phyloP scores from a whole-genome alignment of 1,139 yeast species.

The Yamadazyma aaseri region DNA sequence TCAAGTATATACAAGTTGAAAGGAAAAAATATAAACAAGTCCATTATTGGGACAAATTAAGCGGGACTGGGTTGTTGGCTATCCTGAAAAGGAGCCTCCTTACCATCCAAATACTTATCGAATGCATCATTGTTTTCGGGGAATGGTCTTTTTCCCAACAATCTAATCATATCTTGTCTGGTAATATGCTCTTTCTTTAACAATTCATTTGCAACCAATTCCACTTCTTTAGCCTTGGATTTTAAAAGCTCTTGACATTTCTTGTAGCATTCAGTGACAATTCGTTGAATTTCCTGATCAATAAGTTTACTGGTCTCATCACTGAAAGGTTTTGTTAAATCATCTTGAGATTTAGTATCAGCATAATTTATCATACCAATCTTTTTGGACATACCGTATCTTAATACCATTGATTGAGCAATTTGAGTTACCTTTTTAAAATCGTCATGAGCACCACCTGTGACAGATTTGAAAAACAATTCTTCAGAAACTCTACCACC shows the following conservation, averaged over 20 bases:
- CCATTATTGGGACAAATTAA: too few species aligned
- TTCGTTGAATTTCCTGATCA: conserved; percentile 80
- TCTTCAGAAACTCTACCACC: conserved; percentile 98
- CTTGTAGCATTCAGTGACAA: conserved; percentile 74
- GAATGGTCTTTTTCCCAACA: conserved; percentile 88
- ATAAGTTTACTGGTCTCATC: conserved; percentile 79
- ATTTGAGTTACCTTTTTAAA: conserved; percentile 94
- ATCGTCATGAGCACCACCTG: conserved; percentile 95
- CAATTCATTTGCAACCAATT: conserved; percentile 81
- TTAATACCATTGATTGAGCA: conserved; percentile 91
- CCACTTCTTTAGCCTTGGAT: conserved; percentile 75
- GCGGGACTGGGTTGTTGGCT: too few species aligned
- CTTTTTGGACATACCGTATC: conserved; percentile 85
- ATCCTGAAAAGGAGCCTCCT: conserved; percentile 30
- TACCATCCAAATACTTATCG: conserved; percentile 69
- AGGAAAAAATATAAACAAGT: too few species aligned
- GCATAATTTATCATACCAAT: conserved; percentile 79
- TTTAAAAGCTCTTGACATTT: conserved; percentile 65
- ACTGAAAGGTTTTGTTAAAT: conserved; percentile 85
- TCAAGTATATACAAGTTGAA: too few species aligned
- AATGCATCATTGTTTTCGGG: conserved; percentile 90
- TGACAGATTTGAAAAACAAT: conserved; percentile 81
- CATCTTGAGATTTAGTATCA: conserved; percentile 53
- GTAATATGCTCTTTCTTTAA: conserved; percentile 82
- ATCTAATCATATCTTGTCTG: conserved; percentile 84